Evolutionary conservation across 2,329 filamentous ascomycete genomes (phyloP).

Genomic region (Curvularia verruculosa): DNA sequence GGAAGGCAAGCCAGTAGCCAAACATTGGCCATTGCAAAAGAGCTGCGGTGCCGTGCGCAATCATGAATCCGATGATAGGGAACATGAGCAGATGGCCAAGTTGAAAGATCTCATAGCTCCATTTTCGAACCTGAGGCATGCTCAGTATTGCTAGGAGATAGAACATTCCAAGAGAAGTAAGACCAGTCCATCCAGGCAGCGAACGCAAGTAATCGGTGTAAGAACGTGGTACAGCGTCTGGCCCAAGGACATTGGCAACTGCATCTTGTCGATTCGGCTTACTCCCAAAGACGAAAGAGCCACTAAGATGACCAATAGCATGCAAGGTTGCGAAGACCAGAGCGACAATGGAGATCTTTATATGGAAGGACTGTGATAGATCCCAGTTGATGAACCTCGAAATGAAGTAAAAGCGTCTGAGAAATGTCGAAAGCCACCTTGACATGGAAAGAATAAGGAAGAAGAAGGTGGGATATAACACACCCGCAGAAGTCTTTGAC

Average conservation of each 20-base stretch:
- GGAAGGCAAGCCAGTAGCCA: conserved; percentile 63
- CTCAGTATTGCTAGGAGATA: conserved; percentile 58
- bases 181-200: conserved; percentile 59
- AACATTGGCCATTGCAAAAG: conserved; percentile 63
- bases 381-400: conserved; percentile 65
- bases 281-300: conserved; percentile 60
- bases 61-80: conserved; percentile 62
- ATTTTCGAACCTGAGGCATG: conserved; percentile 57
- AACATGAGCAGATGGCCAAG: conserved; percentile 64
- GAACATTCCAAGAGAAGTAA: conserved; percentile 58
- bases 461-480: conserved; percentile 64
- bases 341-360: conserved; percentile 60
- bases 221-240: conserved; percentile 51
- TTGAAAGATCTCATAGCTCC: conserved; percentile 65
- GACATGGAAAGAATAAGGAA: conserved; percentile 66
- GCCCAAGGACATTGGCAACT: conserved; percentile 55
- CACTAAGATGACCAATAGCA: conserved; percentile 61
- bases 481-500: conserved; percentile 62
- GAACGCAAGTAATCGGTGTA: conserved; percentile 58
- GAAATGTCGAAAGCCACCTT: conserved; percentile 60
- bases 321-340: conserved; percentile 60
- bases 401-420: conserved; percentile 59
- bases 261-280: conserved; percentile 52
- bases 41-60: conserved; percentile 60
- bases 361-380: conserved; percentile 61